A percentile compares a stretch with the other conserved stretches of the same genome.
These are phyloP conservation scores for Uronychia setigera DNA, from an alignment of 73 alveolate species.

Conservation along the genomic window DNA sequence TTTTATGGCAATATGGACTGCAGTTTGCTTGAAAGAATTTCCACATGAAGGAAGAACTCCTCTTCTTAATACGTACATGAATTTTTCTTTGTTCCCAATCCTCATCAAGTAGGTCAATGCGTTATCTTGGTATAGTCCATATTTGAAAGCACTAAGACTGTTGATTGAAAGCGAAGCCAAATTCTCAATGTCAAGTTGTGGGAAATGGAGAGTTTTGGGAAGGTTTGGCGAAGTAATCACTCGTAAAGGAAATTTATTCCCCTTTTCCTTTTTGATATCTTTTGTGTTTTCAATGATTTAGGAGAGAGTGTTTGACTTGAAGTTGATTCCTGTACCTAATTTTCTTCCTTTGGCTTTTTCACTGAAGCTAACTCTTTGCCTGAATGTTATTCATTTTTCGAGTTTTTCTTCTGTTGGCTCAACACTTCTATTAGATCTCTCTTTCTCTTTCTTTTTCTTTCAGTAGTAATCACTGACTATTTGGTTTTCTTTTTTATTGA, in stretches of 20 bases:
- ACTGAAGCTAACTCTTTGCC: no score
- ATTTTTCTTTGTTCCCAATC: neutral
- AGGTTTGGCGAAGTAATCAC: neutral
- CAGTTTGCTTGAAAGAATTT: neutral
- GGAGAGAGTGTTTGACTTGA: neutral
- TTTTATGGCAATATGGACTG: neutral
- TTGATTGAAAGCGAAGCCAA: neutral
- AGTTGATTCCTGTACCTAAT: no score
- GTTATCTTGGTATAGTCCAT: neutral
- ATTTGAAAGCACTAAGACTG: neutral
- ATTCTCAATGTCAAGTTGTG: neutral
- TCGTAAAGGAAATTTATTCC: neutral
- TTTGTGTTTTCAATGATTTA: neutral
- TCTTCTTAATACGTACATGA: neutral
- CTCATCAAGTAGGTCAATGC: conserved; percentile 1
- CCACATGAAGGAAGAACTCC: conserved; percentile 3
- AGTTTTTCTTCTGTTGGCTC: neutral
- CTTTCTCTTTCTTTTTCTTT: neutral
- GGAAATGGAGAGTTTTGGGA: neutral
- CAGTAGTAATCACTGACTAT: neutral
- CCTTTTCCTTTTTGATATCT: neutral
- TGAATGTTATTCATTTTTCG: neutral
- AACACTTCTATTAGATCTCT: neutral
- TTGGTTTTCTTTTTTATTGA: neutral
- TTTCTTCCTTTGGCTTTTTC: no score